These are phyloP conservation scores for Musa acuminata DNA, from an alignment of 176 grass and related monocot species.

Conservation along the genomic window DNA sequence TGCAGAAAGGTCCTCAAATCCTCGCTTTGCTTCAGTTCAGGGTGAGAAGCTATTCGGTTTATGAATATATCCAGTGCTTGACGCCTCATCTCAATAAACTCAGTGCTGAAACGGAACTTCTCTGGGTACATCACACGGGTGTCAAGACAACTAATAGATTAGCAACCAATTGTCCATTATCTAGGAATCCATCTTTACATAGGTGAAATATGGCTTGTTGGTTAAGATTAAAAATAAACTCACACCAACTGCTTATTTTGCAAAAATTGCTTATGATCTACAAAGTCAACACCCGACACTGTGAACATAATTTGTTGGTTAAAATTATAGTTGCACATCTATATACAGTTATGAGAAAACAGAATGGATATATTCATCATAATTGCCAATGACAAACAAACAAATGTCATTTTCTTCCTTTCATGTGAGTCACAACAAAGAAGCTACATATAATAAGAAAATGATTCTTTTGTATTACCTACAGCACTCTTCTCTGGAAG, in stretches of 20 bases:
- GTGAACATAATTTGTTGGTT: too few relatives aligned
- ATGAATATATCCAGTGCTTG: slow-evolving; percentile 83
- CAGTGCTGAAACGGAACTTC: slow-evolving; percentile 91
- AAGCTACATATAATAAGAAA: slow-evolving; percentile 7
- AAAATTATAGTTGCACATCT: too few relatives aligned
- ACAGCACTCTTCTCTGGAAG: slow-evolving; percentile 98
- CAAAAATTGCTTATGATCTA: too few relatives aligned
- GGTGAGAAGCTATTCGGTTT: slow-evolving; percentile 89
- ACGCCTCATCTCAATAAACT: slow-evolving; percentile 94
- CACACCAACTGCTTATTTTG: not conserved
- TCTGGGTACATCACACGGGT: slow-evolving; percentile 27
- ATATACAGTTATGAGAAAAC: not conserved
- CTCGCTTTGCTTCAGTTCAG: slow-evolving; percentile 81
- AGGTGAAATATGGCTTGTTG: not conserved
- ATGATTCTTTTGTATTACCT: slow-evolving; percentile 41
- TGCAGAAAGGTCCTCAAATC: slow-evolving; percentile 84
- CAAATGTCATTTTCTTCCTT: not conserved
- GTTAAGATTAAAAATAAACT: not conserved
- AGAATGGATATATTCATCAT: not conserved
- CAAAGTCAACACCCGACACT: too few relatives aligned
- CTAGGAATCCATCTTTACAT: not conserved
- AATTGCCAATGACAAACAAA: not conserved
- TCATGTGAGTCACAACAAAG: slow-evolving; percentile 8
- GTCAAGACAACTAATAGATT: not conserved
- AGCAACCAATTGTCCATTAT: not conserved